phyloP scores from a whole-genome alignment of 768 basidiomycete species.

The Pulveroboletus sp. region DNA sequence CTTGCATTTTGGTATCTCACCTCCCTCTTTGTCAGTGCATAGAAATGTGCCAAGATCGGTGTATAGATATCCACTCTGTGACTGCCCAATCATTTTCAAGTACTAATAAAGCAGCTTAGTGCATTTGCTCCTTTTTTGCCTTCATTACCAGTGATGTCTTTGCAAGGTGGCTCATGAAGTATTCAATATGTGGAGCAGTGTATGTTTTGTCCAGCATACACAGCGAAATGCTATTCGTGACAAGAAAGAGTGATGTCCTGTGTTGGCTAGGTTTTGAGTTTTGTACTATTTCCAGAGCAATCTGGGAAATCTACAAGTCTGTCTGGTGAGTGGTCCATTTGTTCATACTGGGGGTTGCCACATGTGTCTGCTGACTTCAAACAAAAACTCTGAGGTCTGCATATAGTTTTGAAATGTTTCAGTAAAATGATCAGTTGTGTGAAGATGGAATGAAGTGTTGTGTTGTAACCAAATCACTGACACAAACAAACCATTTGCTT shows the following conservation, averaged over 20 bases:
- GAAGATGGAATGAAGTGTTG: too few relatives aligned
- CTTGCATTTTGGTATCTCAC: background rate
- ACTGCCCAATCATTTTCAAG: slow-evolving; percentile 63
- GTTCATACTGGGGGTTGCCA: too few relatives aligned
- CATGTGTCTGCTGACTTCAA: too few relatives aligned
- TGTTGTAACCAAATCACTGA: too few relatives aligned
- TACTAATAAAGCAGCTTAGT: slow-evolving; percentile 11
- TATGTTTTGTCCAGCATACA: background rate
- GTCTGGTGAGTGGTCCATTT: background rate
- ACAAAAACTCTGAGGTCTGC: background rate
- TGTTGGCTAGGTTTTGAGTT: background rate
- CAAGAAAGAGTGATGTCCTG: background rate
- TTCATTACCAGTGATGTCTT: background rate
- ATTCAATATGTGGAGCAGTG: background rate
- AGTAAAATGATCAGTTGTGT: too few relatives aligned
- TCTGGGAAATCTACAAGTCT: background rate
- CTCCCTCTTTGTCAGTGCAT: slow-evolving; percentile 52
- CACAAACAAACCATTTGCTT: too few relatives aligned
- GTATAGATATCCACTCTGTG: slow-evolving; percentile 70
- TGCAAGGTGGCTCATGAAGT: background rate
- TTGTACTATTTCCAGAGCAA: background rate
- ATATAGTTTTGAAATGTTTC: too few relatives aligned
- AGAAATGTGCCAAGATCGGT: slow-evolving; percentile 64
- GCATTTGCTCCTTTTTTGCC: background rate
- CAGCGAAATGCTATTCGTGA: background rate